Percentiles rank a stretch among this genome's conserved stretches.
These are phyloP conservation scores for Coelastrella sp. DNA, from an alignment of 139 green algal species.

Conservation along the genomic window DNA sequence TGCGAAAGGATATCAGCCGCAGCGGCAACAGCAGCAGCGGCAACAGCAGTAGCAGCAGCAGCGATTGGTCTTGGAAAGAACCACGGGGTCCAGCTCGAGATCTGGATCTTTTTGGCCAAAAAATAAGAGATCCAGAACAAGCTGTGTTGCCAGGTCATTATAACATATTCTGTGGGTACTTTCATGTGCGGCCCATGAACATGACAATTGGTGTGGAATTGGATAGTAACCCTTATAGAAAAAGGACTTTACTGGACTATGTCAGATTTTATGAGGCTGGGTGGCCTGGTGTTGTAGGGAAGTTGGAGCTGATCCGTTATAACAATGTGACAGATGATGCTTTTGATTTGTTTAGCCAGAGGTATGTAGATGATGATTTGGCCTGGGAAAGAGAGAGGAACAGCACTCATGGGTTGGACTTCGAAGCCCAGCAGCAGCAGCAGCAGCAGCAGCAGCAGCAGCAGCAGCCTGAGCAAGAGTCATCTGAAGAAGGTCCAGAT, in stretches of 20 bases:
- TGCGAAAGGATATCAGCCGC: not conserved
- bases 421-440: not conserved
- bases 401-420: not conserved
- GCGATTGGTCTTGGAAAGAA: not conserved
- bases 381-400: not conserved
- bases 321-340: slow-evolving; percentile 12
- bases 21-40: not conserved
- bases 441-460: not conserved
- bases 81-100: not conserved
- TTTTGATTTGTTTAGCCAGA: not conserved
- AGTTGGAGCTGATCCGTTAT: not conserved
- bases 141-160: not conserved
- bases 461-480: not conserved
- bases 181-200: not conserved
- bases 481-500: too few relatives aligned
- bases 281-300: not conserved
- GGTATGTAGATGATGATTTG: not conserved
- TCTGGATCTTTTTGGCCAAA: not conserved
- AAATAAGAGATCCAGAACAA: not conserved
- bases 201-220: slow-evolving; percentile 8
- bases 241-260: not conserved
- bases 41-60: not conserved
- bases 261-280: not conserved
- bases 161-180: slow-evolving; percentile 13
- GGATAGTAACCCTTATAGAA: not conserved